Percentiles rank a stretch among this genome's conserved stretches.
Conservation (phyloP, 2,329 filamentous ascomycete genomes). For the Aspergillus pseudoglaucus region DNA sequence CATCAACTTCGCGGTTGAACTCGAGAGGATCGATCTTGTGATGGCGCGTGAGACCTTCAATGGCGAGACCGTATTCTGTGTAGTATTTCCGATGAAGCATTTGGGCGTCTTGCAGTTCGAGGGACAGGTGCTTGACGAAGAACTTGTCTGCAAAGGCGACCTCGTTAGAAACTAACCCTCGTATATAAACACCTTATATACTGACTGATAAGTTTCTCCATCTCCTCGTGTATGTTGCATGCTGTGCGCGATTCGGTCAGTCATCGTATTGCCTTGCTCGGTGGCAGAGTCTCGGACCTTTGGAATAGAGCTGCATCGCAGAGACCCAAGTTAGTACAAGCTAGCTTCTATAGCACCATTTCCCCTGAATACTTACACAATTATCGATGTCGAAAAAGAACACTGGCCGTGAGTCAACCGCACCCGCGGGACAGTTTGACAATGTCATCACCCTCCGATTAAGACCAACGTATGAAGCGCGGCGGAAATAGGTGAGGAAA, state of each 20-base stretch:
- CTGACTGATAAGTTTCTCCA: constrained; percentile 70
- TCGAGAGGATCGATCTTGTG: constrained; percentile 93
- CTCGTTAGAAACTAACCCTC: not conserved
- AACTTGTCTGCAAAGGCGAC: constrained; percentile 45
- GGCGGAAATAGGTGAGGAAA: not conserved
- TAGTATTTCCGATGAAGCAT: constrained; percentile 89
- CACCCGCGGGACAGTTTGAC: constrained; percentile 8
- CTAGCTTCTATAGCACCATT: not conserved
- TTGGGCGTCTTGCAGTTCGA: constrained; percentile 71
- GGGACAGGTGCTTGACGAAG: constrained; percentile 62
- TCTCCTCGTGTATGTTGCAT: constrained; percentile 77
- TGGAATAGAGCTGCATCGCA: constrained; percentile 63
- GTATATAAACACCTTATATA: not conserved
- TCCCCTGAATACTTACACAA: constrained; percentile 52
- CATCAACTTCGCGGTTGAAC: constrained; percentile 91
- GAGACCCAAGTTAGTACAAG: constrained; percentile 8
- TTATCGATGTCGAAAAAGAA: constrained; percentile 96
- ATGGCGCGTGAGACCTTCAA: constrained; percentile 87
- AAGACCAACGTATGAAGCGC: constrained; percentile 1
- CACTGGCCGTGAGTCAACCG: constrained; percentile 44
- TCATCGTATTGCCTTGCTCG: not conserved
- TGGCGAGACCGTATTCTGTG: constrained; percentile 90
- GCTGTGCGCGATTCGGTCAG: constrained; percentile 39
- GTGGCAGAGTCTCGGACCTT: constrained; percentile 50
- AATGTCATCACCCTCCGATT: constrained; percentile 17